Evolutionary conservation across 441 rosid species (phyloP).

Genomic region (Lepidium campestre): DNA sequence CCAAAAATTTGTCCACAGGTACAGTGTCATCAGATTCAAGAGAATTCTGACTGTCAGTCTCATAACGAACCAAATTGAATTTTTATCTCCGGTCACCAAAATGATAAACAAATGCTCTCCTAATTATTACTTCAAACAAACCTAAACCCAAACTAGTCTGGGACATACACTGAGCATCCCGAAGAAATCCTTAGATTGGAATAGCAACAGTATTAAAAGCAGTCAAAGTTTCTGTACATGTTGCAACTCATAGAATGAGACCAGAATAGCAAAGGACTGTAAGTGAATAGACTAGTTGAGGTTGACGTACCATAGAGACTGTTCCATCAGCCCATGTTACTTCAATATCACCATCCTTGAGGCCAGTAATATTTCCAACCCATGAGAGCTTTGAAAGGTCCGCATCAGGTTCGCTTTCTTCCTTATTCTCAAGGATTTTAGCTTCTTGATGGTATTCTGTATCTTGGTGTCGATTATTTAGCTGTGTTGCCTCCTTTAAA

Average conservation of each 20-base stretch:
- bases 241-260: constrained; percentile 2
- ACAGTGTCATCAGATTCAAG: neutral
- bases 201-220: neutral
- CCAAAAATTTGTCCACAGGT: constrained; percentile 7
- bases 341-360: constrained; percentile 87
- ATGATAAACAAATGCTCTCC: neutral
- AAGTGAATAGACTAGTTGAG: constrained; percentile 8
- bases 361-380: constrained; percentile 95
- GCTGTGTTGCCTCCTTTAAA: constrained; percentile 33
- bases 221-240: neutral
- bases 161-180: neutral
- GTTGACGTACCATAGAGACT: constrained; percentile 72
- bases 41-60: neutral
- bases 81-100: constrained; percentile 24
- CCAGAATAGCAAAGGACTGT: neutral
- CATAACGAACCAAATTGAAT: constrained; percentile 3
- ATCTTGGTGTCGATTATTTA: constrained; percentile 29
- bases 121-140: neutral
- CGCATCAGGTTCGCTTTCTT: constrained; percentile 31
- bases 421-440: constrained; percentile 27
- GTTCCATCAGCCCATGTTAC: constrained; percentile 97
- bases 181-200: neutral
- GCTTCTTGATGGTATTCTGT: constrained; percentile 30
- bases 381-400: constrained; percentile 71
- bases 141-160: neutral